phyloP scores from a whole-genome alignment of 2,329 filamentous ascomycete species.

The Penicillium sp. region DNA sequence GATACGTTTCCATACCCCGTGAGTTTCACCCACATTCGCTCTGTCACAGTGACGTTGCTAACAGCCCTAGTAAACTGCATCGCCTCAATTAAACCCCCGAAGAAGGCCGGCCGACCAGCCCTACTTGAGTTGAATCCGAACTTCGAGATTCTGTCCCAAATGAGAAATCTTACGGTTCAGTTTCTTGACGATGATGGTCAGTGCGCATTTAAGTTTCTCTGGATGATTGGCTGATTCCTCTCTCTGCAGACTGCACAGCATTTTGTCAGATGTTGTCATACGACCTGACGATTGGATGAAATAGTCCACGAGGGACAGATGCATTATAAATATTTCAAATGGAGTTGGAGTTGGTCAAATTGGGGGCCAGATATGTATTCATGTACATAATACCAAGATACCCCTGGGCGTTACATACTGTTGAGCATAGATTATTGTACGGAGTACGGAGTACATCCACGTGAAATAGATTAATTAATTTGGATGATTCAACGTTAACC shows the following conservation, averaged over 20 bases:
- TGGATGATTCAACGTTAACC: neutral
- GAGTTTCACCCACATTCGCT: neutral
- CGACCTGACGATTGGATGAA: slow-evolving; percentile 22
- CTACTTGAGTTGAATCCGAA: slow-evolving; percentile 33
- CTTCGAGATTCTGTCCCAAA: slow-evolving; percentile 35
- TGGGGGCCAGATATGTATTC: neutral
- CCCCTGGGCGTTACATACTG: neutral
- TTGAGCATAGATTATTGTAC: neutral
- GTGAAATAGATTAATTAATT: neutral
- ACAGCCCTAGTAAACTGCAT: slow-evolving; percentile 32
- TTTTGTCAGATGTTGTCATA: slow-evolving; percentile 28
- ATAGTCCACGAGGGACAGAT: neutral
- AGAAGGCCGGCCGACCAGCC: slow-evolving; percentile 33
- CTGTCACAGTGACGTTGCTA: neutral
- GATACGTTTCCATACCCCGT: slow-evolving; percentile 37
- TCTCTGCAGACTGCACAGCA: slow-evolving; percentile 22
- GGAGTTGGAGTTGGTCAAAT: slow-evolving; percentile 11
- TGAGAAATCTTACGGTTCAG: slow-evolving; percentile 32
- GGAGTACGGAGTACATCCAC: too few species aligned
- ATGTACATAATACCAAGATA: slow-evolving; percentile 6
- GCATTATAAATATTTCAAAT: slow-evolving; percentile 2
- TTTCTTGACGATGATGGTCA: slow-evolving; percentile 36
- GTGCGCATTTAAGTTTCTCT: slow-evolving; percentile 6
- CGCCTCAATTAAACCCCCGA: slow-evolving; percentile 31
- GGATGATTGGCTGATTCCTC: slow-evolving; percentile 8